Conservation (phyloP, 306 rosid species). For the Fagus sylvatica region DNA sequence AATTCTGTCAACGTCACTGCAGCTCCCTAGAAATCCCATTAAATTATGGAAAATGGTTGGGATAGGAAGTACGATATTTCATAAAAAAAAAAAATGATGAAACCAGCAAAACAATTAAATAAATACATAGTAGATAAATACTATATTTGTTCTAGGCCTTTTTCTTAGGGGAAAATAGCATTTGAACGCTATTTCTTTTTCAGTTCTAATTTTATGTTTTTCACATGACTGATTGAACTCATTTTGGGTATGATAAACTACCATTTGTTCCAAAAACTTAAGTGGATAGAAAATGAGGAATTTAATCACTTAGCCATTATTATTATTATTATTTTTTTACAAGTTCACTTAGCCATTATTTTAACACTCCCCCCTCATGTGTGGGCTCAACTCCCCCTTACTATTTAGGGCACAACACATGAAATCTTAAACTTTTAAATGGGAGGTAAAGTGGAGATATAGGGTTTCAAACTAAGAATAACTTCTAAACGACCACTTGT, state of each 20-base stretch:
- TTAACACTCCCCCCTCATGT: too few species aligned
- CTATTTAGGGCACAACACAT: too few species aligned
- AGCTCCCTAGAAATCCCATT: conserved; percentile 72
- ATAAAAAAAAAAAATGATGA: neutral
- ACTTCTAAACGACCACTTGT: too few species aligned
- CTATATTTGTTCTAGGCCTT: neutral
- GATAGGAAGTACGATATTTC: neutral
- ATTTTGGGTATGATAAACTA: neutral
- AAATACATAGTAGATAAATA: neutral
- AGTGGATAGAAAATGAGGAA: too few species aligned
- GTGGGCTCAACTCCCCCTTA: too few species aligned
- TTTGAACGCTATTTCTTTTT: neutral
- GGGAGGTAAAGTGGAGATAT: too few species aligned
- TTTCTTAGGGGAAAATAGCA: neutral
- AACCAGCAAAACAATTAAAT: neutral
- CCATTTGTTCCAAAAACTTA: too few species aligned
- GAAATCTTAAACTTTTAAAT: too few species aligned
- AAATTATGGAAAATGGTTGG: conserved; percentile 22
- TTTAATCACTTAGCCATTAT: neutral
- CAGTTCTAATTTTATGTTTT: neutral
- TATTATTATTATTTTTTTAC: too few species aligned
- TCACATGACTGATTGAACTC: neutral
- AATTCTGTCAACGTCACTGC: conserved; percentile 85
- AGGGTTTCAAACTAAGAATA: too few species aligned
- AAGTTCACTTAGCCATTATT: too few species aligned